A percentile compares a stretch with the other conserved stretches of the same genome.
Conservation (phyloP, 106 monocot species). For the Gastrodia elata region DNA sequence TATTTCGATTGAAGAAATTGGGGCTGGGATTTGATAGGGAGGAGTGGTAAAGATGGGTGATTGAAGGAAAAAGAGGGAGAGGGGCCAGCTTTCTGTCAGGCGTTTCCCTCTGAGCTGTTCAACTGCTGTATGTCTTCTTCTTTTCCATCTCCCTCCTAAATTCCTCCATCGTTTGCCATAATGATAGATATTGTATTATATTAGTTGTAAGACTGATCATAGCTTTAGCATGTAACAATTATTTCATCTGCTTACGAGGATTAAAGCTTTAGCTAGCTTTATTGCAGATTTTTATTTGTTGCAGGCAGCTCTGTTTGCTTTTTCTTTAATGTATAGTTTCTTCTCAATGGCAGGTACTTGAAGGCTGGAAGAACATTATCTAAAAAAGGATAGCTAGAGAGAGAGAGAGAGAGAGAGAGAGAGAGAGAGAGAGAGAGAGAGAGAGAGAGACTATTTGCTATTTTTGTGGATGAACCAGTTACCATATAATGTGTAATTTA, state of each 20-base stretch:
- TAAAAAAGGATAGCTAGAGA: too few species aligned
- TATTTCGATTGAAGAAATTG: conserved; percentile 21
- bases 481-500: not conserved
- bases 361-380: too few species aligned
- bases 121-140: conserved; percentile 14
- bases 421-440: too few species aligned
- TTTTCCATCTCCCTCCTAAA: not conserved
- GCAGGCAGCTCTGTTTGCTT: not conserved
- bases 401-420: too few species aligned
- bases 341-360: conserved; percentile 1
- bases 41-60: conserved; percentile 81
- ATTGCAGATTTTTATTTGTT: not conserved
- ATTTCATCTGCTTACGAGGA: not conserved
- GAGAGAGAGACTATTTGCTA: not conserved
- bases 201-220: too few species aligned
- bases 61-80: conserved; percentile 21
- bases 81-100: not conserved
- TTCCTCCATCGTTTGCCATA: not conserved
- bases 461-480: not conserved
- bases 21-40: conserved; percentile 70
- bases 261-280: too few species aligned
- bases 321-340: not conserved
- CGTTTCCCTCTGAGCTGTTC: conserved; percentile 5
- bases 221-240: too few species aligned
- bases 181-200: too few species aligned